Conservation (phyloP, 2,329 filamentous ascomycete genomes). For the Trichophyton simii region DNA sequence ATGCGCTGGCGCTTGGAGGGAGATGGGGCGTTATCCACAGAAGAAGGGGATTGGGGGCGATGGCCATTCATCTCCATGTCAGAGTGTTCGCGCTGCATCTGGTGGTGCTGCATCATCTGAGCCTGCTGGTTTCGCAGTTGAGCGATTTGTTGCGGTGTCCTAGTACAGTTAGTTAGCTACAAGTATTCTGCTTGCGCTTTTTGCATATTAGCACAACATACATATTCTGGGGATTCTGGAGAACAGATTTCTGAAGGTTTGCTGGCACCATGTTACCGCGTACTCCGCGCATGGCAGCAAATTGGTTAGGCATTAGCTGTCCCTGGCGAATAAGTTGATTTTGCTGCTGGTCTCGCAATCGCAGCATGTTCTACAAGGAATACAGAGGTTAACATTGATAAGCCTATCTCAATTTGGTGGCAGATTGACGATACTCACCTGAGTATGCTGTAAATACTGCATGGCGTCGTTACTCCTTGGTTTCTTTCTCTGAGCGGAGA, state of each 20-base stretch:
- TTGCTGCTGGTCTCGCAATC: slow-evolving; percentile 61
- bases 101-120: slow-evolving; percentile 57
- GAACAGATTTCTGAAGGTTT: slow-evolving; percentile 56
- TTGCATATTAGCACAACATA: slow-evolving; percentile 18
- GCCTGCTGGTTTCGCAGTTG: slow-evolving; percentile 49
- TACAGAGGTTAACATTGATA: neutral
- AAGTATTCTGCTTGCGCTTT: neutral
- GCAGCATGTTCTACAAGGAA: slow-evolving; percentile 44
- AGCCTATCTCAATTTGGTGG: neutral
- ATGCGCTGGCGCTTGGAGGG: slow-evolving; percentile 82
- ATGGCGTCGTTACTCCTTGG: slow-evolving; percentile 51
- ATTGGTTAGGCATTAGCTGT: slow-evolving; percentile 45
- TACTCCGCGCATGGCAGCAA: slow-evolving; percentile 50
- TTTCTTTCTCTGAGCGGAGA: slow-evolving; percentile 64
- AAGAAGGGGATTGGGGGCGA: slow-evolving; percentile 67
- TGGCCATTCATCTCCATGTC: slow-evolving; percentile 74
- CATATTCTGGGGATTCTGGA: slow-evolving; percentile 48
- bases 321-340: slow-evolving; percentile 65
- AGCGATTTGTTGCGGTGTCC: slow-evolving; percentile 54
- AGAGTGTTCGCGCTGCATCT: slow-evolving; percentile 80
- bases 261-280: slow-evolving; percentile 26
- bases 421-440: slow-evolving; percentile 41
- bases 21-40: slow-evolving; percentile 77
- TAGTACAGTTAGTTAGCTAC: slow-evolving; percentile 20
- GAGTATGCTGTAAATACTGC: slow-evolving; percentile 69